These are phyloP conservation scores for Metarhizium brunneum DNA, from an alignment of 2,329 filamentous ascomycete genomes.

Conservation along the genomic window DNA sequence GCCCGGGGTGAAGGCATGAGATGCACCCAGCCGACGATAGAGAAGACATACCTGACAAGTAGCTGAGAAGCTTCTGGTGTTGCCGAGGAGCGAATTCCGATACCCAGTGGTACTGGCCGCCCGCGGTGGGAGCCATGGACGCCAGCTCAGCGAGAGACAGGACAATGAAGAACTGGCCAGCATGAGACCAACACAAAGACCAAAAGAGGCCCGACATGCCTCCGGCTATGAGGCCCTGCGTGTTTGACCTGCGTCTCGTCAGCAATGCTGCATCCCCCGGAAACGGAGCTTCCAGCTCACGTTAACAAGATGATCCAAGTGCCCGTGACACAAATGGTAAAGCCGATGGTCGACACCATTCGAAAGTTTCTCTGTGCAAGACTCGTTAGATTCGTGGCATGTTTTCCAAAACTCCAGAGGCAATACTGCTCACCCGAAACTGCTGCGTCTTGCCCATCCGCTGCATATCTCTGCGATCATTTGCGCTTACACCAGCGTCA, in stretches of 20 bases:
- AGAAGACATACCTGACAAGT: conserved; percentile 17
- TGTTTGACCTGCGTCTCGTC: conserved; percentile 32
- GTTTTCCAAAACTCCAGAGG: no score
- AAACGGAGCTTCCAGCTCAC: conserved; percentile 18
- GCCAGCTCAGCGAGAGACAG: conserved; percentile 40
- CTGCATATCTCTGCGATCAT: conserved; percentile 13
- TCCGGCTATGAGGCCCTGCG: conserved; percentile 10
- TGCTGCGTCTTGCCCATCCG: conserved; percentile 13
- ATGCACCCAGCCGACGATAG: not conserved
- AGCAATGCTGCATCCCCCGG: conserved; percentile 26
- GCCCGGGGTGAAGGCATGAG: no score
- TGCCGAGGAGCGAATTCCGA: conserved; percentile 40
- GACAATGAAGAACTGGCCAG: conserved; percentile 23
- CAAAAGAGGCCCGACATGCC: conserved; percentile 12
- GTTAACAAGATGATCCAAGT: conserved; percentile 33
- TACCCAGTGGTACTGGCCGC: conserved; percentile 51
- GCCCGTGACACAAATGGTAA: conserved; percentile 35
- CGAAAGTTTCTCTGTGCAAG: conserved; percentile 30
- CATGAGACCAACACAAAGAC: conserved; percentile 10
- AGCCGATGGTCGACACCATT: conserved; percentile 36
- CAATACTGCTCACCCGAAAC: conserved; percentile 6
- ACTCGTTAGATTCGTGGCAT: no score
- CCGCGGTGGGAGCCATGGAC: conserved; percentile 45
- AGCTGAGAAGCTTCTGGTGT: conserved; percentile 44
- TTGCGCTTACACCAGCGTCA: conserved; percentile 6